A percentile compares a stretch with the other conserved stretches of the same genome.
Evolutionary conservation across 148 eudicot species (phyloP).

Genomic region (Rhododendron ovatum): DNA sequence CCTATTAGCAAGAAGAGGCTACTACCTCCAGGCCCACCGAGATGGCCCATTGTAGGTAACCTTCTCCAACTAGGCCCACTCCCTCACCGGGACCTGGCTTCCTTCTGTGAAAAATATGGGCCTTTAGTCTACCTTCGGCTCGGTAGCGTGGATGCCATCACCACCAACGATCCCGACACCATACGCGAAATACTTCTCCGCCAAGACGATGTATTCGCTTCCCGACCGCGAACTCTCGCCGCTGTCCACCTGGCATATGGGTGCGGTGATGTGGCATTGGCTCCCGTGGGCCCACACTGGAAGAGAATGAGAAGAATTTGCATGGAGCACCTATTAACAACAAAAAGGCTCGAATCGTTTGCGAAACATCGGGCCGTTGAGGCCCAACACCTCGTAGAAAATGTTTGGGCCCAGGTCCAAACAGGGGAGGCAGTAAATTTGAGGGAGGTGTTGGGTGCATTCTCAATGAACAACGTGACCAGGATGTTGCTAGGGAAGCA

Average conservation of each 20-base stretch:
- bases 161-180: conserved; percentile 81
- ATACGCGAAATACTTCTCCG: conserved; percentile 70
- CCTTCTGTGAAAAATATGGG: conserved; percentile 71
- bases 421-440: conserved; percentile 43
- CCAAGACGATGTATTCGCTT: conserved; percentile 80
- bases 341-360: conserved; percentile 71
- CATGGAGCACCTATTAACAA: conserved; percentile 86
- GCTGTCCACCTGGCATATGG: conserved; percentile 78
- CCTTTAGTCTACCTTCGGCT: conserved; percentile 78
- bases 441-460: conserved; percentile 81
- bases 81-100: conserved; percentile 84
- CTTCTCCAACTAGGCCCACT: conserved; percentile 74
- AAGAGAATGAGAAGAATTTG: conserved; percentile 86
- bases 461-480: conserved; percentile 96
- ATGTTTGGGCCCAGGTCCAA: conserved; percentile 52
- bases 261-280: conserved; percentile 83
- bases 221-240: conserved; percentile 81
- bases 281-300: conserved; percentile 96
- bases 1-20: background rate
- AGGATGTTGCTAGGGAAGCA: conserved; percentile 94
- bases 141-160: conserved; percentile 80
- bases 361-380: conserved; percentile 60
- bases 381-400: conserved; percentile 68
- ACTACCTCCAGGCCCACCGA: conserved; percentile 83
- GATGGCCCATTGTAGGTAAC: conserved; percentile 89